These are phyloP conservation scores for Stentor coeruleus DNA, from an alignment of 73 alveolate species.

Conservation along the genomic window DNA sequence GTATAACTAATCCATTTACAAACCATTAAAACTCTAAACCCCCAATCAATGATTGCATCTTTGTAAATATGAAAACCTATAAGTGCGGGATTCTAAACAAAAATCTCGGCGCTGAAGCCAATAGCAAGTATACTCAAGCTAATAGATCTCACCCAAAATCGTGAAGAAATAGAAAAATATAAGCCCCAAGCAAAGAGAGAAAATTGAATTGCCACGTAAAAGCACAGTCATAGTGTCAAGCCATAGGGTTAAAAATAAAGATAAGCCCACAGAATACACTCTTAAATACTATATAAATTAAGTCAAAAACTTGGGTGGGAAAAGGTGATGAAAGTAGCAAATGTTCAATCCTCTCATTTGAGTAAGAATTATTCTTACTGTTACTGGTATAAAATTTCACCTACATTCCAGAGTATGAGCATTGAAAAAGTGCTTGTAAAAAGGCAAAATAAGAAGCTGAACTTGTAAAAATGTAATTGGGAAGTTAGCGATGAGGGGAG, in stretches of 20 bases:
- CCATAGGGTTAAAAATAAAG: neutral
- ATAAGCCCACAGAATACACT: constrained; percentile 10
- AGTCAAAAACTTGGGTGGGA: neutral
- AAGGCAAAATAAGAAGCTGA: neutral
- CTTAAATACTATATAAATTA: neutral
- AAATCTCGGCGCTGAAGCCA: neutral
- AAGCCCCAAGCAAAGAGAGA: neutral
- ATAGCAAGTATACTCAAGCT: constrained; percentile 14
- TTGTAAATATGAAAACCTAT: neutral
- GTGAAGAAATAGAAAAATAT: neutral
- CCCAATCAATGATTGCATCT: too few relatives aligned
- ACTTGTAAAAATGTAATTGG: neutral
- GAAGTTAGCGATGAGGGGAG: constrained; percentile 6
- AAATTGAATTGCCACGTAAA: constrained; percentile 1
- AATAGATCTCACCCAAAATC: neutral
- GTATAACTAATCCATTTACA: too few relatives aligned
- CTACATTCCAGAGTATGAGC: neutral
- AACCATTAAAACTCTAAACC: too few relatives aligned
- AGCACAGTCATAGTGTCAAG: constrained; percentile 4
- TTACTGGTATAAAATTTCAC: constrained; percentile 19
- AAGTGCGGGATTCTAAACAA: neutral
- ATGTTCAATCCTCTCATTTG: neutral
- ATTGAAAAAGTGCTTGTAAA: too few relatives aligned
- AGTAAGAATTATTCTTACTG: constrained; percentile 6
- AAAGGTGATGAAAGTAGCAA: constrained; percentile 10